phyloP scores from a whole-genome alignment of 164 flowering plant genomes.

The Warburgia ugandensis region DNA sequence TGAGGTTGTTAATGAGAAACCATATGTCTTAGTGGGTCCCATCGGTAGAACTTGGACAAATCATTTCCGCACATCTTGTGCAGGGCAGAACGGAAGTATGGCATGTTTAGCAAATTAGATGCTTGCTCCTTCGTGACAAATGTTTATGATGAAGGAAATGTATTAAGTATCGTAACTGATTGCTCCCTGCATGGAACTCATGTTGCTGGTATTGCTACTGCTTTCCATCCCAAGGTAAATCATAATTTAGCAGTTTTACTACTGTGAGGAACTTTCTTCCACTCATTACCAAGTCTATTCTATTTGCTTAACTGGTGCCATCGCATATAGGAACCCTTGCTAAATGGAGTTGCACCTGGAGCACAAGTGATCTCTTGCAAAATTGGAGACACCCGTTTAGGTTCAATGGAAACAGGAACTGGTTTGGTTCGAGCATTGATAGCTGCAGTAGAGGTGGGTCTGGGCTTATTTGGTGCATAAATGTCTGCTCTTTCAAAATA shows the following conservation, averaged over 20 bases:
- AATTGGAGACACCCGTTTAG: conserved; percentile 91
- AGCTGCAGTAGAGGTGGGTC: conserved; percentile 85
- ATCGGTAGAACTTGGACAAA: too few relatives aligned
- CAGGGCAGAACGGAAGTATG: conserved; percentile 83
- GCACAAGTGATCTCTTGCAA: conserved; percentile 94
- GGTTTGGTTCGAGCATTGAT: conserved; percentile 89
- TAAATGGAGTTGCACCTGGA: conserved; percentile 98
- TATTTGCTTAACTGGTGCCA: background rate
- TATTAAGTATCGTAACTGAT: conserved; percentile 92
- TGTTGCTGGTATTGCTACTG: conserved; percentile 97
- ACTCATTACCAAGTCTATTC: background rate
- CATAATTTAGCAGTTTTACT: too few relatives aligned
- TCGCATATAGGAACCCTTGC: conserved; percentile 65
- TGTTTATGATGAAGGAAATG: conserved; percentile 78
- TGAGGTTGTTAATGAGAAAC: too few relatives aligned
- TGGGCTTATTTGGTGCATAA: conserved; percentile 1
- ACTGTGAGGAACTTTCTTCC: too few relatives aligned
- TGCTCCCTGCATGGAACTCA: conserved; percentile 97
- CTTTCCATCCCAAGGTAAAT: conserved; percentile 90
- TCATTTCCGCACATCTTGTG: too few relatives aligned
- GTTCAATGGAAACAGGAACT: conserved; percentile 99
- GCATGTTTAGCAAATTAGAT: conserved; percentile 88
- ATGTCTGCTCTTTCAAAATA: background rate
- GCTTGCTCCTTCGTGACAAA: conserved; percentile 87
- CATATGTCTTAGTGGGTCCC: too few relatives aligned